A percentile compares a stretch with the other conserved stretches of the same genome.
These are phyloP conservation scores for Lolium multiflorum DNA, from an alignment of 176 grass and related monocot species.

Conservation along the genomic window DNA sequence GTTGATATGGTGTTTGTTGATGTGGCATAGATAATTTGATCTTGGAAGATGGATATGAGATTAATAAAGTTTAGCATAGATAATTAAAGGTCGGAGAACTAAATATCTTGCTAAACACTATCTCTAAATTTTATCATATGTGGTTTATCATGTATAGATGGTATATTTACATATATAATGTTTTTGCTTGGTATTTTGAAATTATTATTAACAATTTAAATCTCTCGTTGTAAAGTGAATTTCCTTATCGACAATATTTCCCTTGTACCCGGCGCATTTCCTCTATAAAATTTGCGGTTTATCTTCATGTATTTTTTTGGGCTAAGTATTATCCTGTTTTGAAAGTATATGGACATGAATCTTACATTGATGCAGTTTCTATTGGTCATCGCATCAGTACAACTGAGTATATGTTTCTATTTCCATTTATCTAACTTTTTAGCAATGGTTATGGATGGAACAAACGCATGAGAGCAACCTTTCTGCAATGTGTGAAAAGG, in stretches of 20 bases:
- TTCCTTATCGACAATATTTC: constrained; percentile 27
- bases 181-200: constrained; percentile 34
- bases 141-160: constrained; percentile 8
- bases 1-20: not conserved
- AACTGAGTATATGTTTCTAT: constrained; percentile 53
- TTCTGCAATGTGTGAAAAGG: constrained; percentile 78
- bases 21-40: too few relatives aligned
- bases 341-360: constrained; percentile 75
- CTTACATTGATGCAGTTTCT: constrained; percentile 72
- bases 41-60: too few relatives aligned
- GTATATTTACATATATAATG: constrained; percentile 17
- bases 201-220: not conserved
- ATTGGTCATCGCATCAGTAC: constrained; percentile 63
- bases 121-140: constrained; percentile 21
- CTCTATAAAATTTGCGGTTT: constrained; percentile 4
- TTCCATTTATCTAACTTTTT: not conserved
- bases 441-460: constrained; percentile 7
- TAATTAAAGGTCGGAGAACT: not conserved
- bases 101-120: constrained; percentile 28
- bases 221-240: not conserved
- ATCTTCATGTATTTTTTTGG: not conserved
- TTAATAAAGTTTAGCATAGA: not conserved
- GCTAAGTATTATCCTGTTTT: constrained; percentile 2
- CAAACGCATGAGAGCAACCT: constrained; percentile 71
- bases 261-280: not conserved